A percentile compares a stretch with the other conserved stretches of the same genome.
Conservation (phyloP, 768 basidiomycete genomes). For the Inosperma sp. region DNA sequence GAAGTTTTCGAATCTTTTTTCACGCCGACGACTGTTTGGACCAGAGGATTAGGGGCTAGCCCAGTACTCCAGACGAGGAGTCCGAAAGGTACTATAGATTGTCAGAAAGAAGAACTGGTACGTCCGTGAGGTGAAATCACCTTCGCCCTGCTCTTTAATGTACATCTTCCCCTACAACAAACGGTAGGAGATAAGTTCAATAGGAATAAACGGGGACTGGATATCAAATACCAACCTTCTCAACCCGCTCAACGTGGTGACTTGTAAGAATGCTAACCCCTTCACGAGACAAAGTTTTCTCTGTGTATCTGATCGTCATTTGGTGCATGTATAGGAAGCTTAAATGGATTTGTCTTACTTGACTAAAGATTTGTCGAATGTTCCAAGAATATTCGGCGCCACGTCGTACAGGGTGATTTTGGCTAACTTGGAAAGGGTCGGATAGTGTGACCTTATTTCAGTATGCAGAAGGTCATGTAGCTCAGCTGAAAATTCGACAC, state of each 20-base stretch:
- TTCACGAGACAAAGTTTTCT: conserved; percentile 65
- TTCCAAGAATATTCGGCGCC: conserved; percentile 68
- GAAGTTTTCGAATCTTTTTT: conserved; percentile 58
- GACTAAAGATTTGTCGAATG: conserved; percentile 64
- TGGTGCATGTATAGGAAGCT: neutral
- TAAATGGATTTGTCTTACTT: conserved; percentile 35
- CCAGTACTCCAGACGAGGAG: conserved; percentile 88
- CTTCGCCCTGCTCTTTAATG: conserved; percentile 69
- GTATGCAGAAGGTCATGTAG: conserved; percentile 70
- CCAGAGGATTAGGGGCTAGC: conserved; percentile 74
- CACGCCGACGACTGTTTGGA: conserved; percentile 53
- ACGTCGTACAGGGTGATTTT: conserved; percentile 82
- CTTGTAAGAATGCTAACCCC: conserved; percentile 69
- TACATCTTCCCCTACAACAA: conserved; percentile 53
- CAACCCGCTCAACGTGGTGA: conserved; percentile 69
- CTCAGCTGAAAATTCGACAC: conserved; percentile 82
- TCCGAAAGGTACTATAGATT: conserved; percentile 63
- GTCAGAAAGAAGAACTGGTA: conserved; percentile 5
- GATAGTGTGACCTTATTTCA: conserved; percentile 60
- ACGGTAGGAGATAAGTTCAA: neutral
- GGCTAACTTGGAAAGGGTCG: conserved; percentile 55
- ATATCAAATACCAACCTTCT: conserved; percentile 38
- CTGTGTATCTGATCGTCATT: conserved; percentile 49
- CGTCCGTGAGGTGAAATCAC: conserved; percentile 27
- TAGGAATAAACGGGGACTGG: neutral